Evolutionary conservation across 2,329 filamentous ascomycete genomes (phyloP), one percentile per base, ranked within the genome.

Genomic region (Fusarium gaditjirri): DNA sequence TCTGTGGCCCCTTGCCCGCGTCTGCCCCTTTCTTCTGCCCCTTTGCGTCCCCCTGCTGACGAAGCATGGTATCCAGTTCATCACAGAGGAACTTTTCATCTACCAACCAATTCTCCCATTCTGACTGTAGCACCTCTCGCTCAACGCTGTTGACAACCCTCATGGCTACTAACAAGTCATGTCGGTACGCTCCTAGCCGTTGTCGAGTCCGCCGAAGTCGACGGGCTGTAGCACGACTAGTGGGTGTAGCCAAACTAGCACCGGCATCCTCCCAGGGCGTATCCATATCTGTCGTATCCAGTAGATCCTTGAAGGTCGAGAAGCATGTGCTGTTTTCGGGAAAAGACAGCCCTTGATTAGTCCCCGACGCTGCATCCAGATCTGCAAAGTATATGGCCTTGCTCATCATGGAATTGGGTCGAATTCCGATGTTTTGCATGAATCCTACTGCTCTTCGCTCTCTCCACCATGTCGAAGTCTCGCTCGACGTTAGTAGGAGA

Each of bases 41-140:
- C 47, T 72, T 71, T 36, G 59, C 56, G 29, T 43, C 36, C 8
- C 67, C 70, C 47, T 69, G 78, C 7, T 70, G 56, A 14, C 76
- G 63, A 25, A 92, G 79, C 76, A 87, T 81, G 36, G 78, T 78
- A 31, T 84, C 83, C 10, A 89, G 84, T 77, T 92, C 88, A 62
- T 89, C 89, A 80, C 96, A 99, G 53, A 93, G 89, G 38, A 86
- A 82, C 71, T 90, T 91, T 83, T 99, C 96, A 73, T 93, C 92
- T 6, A 88, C 82, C 35, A 98, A 87, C 95, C 95, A 99, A 71
- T 93, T 93, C 83, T 97, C 95, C 92, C 94, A 99, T 81, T 98
- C 95, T 1, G 92, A 92, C 77, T 90, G 89, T 59, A 98, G 82
- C 80, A 97, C 91, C 80, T 98, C 94, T 65, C 89, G 88, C 84